phyloP scores from a whole-genome alignment of 108 stramenopile genomes.

The Nitzschia palea region DNA sequence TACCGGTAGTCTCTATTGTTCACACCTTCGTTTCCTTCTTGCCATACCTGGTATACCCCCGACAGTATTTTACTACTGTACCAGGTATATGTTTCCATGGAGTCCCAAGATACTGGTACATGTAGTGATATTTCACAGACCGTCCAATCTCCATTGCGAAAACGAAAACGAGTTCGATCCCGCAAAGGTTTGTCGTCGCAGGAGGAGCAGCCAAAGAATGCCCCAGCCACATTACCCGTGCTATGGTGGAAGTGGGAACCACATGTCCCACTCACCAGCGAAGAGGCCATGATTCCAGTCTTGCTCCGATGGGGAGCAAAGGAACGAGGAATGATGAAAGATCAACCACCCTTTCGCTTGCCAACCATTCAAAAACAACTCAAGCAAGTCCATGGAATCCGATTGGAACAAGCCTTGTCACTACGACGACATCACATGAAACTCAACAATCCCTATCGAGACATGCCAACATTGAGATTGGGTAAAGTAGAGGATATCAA shows the following conservation, averaged over 20 bases:
- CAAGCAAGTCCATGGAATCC: slow-evolving; percentile 25
- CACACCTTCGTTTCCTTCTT: too few species aligned
- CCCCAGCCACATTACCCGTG: too few species aligned
- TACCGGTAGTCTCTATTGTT: too few species aligned
- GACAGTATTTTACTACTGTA: too few species aligned
- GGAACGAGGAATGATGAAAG: slow-evolving; percentile 75
- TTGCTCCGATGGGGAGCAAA: slow-evolving; percentile 45
- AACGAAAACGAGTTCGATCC: too few species aligned
- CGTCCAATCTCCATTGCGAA: too few species aligned
- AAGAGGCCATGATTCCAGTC: slow-evolving; percentile 18
- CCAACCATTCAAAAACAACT: slow-evolving; percentile 27
- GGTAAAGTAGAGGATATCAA: slow-evolving; percentile 44
- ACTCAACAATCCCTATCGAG: slow-evolving; percentile 43
- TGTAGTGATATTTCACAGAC: too few species aligned
- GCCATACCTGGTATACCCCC: too few species aligned
- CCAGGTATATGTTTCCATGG: too few species aligned
- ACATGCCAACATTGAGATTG: slow-evolving; percentile 42
- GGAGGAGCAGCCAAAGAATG: too few species aligned
- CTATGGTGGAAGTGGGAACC: neutral
- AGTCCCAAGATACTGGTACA: too few species aligned
- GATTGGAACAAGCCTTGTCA: slow-evolving; percentile 50
- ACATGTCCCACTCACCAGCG: slow-evolving; percentile 11
- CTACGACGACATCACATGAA: slow-evolving; percentile 71
- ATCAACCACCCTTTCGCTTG: slow-evolving; percentile 51
- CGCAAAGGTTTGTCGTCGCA: too few species aligned